phyloP scores from a whole-genome alignment of 2,329 filamentous ascomycete genomes.

The Neoascochyta sp. region DNA sequence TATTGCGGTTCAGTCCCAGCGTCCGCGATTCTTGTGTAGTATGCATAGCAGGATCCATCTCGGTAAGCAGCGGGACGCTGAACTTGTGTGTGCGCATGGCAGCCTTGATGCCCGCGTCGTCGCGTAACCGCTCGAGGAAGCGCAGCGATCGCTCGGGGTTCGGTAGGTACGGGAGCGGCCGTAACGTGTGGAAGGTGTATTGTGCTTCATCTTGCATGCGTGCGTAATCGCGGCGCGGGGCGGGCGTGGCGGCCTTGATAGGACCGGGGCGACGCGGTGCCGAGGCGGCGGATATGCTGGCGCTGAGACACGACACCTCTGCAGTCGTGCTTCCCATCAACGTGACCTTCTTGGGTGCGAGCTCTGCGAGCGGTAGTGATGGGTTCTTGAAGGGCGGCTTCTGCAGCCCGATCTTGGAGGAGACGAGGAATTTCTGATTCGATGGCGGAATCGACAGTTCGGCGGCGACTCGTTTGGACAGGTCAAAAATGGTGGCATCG shows the following conservation, averaged over 20 bases:
- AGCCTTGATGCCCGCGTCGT: conserved; percentile 79
- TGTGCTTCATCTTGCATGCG: conserved; percentile 55
- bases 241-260: conserved; percentile 41
- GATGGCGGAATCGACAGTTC: conserved; percentile 56
- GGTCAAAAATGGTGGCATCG: conserved; percentile 54
- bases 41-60: conserved; percentile 88
- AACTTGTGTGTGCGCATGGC: conserved; percentile 84
- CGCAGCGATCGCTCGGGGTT: conserved; percentile 65
- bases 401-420: conserved; percentile 62
- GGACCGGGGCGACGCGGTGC: conserved; percentile 39
- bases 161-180: conserved; percentile 73
- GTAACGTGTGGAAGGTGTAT: conserved; percentile 79
- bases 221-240: conserved; percentile 45
- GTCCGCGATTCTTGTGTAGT: conserved; percentile 80
- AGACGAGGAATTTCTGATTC: conserved; percentile 66
- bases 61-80: conserved; percentile 78
- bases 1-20: conserved; percentile 81
- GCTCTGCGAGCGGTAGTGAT: conserved; percentile 46
- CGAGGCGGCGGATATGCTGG: conserved; percentile 38
- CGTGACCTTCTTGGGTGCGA: conserved; percentile 58
- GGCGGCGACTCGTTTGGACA: conserved; percentile 57
- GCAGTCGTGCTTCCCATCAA: conserved; percentile 61
- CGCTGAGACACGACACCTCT: conserved; percentile 56
- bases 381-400: conserved; percentile 63
- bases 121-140: conserved; percentile 71